Base-by-base conservation (phyloP, 192 early-diverging fungal species). In the Backusella australiensis region DNA sequence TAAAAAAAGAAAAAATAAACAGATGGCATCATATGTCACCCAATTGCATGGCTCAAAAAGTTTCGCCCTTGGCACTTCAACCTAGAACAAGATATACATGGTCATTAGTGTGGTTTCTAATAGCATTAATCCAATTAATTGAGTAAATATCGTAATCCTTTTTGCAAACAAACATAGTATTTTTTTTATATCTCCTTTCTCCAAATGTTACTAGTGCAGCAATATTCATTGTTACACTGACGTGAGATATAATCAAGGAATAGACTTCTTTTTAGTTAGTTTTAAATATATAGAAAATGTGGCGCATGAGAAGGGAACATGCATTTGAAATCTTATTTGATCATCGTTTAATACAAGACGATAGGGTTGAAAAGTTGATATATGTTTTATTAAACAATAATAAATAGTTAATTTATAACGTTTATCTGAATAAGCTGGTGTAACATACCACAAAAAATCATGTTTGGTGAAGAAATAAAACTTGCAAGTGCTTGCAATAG, bases 401-500 rank as follows among this genome's bases (percentile, higher is more conserved):
- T 49, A 49, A n/a, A n/a, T 49, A 2, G 46, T 49, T 59, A 59
- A 59, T 59, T 59, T 59, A 59, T 59, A 59, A 26, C 11, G 53
- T 59, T 59, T 59, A 59, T 59, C 53, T 59, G 53, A 59, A 59
- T 59, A 59, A 59, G 4, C 53, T 59, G 11, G 53, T 59, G 53
- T 59, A 21, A 59, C 53, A 59, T 59, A 9, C 0, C 11, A 59
- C 53, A 59, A 26, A 11, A 59, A 59, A 59, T 59, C 53, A 12
- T 21, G 53, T 59, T 59, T 59, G 53, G 8, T 59, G 6, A 59
- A 56, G 21, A 59, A 59, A 11, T 11, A 23, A 59, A 59, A 59
- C n/a, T 59, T 23, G 8, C 0, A 29, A 23, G 15, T 63, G 12
- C 21, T 63, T 63, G 4, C 23, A 29, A 26, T 26, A 63, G 11